Evolutionary conservation across 495 filamentous ascomycete species (phyloP), one percentile per base, ranked within the genome.

Genomic region (Tuber magnatum): DNA sequence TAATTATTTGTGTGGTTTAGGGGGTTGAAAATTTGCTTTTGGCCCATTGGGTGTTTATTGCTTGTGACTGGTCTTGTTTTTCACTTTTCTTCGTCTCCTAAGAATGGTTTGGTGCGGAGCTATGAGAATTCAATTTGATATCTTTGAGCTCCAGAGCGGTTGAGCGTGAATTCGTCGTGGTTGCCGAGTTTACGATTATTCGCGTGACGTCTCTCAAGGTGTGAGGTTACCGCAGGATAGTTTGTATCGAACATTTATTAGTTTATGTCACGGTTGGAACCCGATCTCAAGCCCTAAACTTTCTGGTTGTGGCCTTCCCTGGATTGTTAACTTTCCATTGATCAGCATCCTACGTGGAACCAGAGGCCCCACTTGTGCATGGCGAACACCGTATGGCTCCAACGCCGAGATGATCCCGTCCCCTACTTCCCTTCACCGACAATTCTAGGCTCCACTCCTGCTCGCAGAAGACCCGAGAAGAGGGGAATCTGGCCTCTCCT

Each of bases 51-150:
- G 56, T 65, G 28, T 65, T 65, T 20, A 65, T 32, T 65, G 56
- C 56, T 65, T 61, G 46, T 65, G 56, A 65, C 28, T 65, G 14
- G 56, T 28, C 56, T 65, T 65, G 28, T 65, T 65, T 35, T 65
- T 65, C 28, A 35, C 56, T 65, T 65, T 32, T 28, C 28, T 65
- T 35, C 35, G 12, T 65, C 32, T 65, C 56, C 56, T 65, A 35
- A 28, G 56, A 65, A 32, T 65, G 28, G n/a, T 18, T 18, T 65
- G 56, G 28, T 65, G 56, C 14, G 14, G 16, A 10, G 56, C 12
- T 35, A 65, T 35, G 28, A 32, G 14, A 5, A 18, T 35, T 65
- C 56, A 16, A 35, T 35, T 32, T 61, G 10, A 61, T 28, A 61
- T 35, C 56, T 22, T 65, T 18, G 28, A 14, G 56, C 56, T 65